Base-by-base conservation (phyloP, 345 rosid genomes). In the Hypericum perforatum region DNA sequence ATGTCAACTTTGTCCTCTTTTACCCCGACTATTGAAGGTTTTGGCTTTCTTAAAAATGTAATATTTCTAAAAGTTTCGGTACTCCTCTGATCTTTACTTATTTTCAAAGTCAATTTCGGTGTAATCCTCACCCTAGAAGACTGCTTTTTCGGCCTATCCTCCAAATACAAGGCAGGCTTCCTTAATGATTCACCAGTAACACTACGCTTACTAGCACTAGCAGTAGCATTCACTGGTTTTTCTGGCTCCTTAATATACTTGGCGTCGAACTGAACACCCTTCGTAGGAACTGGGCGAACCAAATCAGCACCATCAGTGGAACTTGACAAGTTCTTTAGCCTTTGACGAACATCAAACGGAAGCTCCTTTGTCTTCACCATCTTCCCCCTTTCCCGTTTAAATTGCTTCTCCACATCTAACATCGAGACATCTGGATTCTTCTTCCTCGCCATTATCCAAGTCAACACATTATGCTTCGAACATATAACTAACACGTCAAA, bases 121-220 rank as follows among this genome's bases (percentile, higher is more conserved):
- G 70, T 72, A 57, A 85, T 73, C 51, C 59, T 68, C 77, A 81
- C 62, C 68, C 70, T 80, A 16, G 88, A 57, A 5, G 49, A 77
- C 36, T 74, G 80, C 59, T 64, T 77, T 82, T 45, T 73, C 72
- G 9, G 65, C 77, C 41, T 86, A 62, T 68, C 83, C 63, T 62
- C 81, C 46, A 78, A 78, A 59, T 69, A 73, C 37, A 79, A 9
- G 48, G 70, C 60, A 6, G 94, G 96, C 74, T 81, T 92, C 64
- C 96, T 80, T 78, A 92, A 70, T 50, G 81, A 78, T 70, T 85
- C 94, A 77, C 85, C 78, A 41, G 95, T 94, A 60, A 85, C 67
- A 50, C 64, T 82, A 47, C 77, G 61, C 66, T 68, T 81, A 16
- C 45, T 54, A 45, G 57, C 65, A 63, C 73, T 78, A 13, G 53